Conservation (phyloP, 2,329 filamentous ascomycete species). For the Paraphaeosphaeria sporulosa region DNA sequence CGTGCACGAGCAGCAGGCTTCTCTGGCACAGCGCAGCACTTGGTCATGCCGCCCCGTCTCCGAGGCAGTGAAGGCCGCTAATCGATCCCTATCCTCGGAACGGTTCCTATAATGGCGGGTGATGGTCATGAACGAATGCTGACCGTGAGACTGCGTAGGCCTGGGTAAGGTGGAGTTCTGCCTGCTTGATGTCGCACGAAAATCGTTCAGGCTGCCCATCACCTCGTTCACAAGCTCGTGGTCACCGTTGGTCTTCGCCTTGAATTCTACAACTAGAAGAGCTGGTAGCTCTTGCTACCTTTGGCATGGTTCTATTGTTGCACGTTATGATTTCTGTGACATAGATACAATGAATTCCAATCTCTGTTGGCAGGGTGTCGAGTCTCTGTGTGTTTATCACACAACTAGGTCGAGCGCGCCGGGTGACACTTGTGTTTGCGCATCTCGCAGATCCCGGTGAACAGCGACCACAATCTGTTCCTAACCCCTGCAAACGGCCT, state of each 20-base stretch:
- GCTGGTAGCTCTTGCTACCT: background rate
- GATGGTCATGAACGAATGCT: background rate
- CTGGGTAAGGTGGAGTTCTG: background rate
- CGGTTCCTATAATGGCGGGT: background rate
- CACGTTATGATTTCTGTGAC: background rate
- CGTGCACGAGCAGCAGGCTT: background rate
- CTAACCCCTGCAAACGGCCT: constrained; percentile 8
- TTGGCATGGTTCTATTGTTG: background rate
- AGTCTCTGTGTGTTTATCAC: background rate
- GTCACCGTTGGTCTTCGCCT: constrained; percentile 5
- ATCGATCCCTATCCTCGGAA: background rate
- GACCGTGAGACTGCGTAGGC: background rate
- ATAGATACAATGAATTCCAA: background rate
- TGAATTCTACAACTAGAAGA: background rate
- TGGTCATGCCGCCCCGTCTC: background rate
- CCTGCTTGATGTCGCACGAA: background rate
- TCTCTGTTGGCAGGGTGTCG: background rate
- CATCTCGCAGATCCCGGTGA: background rate
- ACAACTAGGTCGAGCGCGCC: background rate
- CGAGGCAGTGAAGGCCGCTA: background rate
- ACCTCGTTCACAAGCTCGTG: constrained; percentile 14
- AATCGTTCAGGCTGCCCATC: background rate
- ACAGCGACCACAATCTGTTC: background rate
- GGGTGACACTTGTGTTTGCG: background rate
- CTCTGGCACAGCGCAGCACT: constrained; percentile 4